A percentile compares a stretch with the other conserved stretches of the same genome.
phyloP scores from a whole-genome alignment of 2,329 filamentous ascomycete species.

The Hypomyces rosellus region DNA sequence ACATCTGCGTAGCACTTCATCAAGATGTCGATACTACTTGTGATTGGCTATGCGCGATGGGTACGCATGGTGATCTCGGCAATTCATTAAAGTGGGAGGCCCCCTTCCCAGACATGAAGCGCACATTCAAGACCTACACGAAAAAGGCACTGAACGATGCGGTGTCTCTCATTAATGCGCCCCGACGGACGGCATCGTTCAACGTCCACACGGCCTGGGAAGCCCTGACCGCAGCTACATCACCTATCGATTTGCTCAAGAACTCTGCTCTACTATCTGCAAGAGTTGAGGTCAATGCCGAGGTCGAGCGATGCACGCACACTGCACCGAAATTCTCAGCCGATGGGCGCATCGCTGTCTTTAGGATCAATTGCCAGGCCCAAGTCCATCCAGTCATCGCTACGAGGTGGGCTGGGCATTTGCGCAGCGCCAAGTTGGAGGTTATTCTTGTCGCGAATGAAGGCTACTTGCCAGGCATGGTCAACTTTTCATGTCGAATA shows the following conservation, averaged over 20 bases:
- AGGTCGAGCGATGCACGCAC: slow-evolving; percentile 47
- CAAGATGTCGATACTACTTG: slow-evolving; percentile 41
- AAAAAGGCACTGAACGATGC: slow-evolving; percentile 58
- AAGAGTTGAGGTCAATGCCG: slow-evolving; percentile 49
- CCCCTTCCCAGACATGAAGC: slow-evolving; percentile 60
- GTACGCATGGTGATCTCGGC: slow-evolving; percentile 61
- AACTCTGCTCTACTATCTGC: slow-evolving; percentile 47
- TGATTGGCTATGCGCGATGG: slow-evolving; percentile 57
- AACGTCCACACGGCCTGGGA: slow-evolving; percentile 56
- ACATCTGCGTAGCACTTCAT: slow-evolving; percentile 54
- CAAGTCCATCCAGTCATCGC: slow-evolving; percentile 64
- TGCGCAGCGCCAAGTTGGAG: slow-evolving; percentile 53
- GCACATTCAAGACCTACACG: slow-evolving; percentile 51
- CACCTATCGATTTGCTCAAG: slow-evolving; percentile 43
- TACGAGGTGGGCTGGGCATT: slow-evolving; percentile 57
- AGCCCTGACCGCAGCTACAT: slow-evolving; percentile 42
- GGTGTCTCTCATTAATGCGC: slow-evolving; percentile 59
- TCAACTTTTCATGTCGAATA: slow-evolving; percentile 63
- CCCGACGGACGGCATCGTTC: slow-evolving; percentile 54
- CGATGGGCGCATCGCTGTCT: slow-evolving; percentile 56
- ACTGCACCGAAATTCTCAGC: slow-evolving; percentile 57
- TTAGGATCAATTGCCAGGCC: slow-evolving; percentile 52
- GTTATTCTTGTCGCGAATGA: slow-evolving; percentile 62
- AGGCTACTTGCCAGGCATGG: slow-evolving; percentile 55
- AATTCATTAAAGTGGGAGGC: slow-evolving; percentile 58